Evolutionary conservation across 345 rosid species (phyloP).

Genomic region (Hibiscus mutabilis): DNA sequence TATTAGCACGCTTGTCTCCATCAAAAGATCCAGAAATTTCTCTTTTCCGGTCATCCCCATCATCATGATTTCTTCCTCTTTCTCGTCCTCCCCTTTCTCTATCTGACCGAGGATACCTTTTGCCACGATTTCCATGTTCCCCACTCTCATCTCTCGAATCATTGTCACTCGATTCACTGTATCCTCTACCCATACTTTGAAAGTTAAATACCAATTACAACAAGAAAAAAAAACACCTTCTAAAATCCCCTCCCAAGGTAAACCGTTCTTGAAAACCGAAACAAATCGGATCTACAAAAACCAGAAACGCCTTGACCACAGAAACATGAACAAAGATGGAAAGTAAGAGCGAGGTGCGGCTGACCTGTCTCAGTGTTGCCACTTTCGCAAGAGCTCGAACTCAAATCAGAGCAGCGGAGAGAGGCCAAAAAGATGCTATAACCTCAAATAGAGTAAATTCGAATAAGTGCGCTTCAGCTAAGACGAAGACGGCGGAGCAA

Average conservation of each 20-base stretch:
- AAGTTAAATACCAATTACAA: background rate
- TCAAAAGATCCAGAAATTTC: background rate
- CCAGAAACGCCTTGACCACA: background rate
- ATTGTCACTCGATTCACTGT: background rate
- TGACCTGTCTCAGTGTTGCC: background rate
- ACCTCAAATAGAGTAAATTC: background rate
- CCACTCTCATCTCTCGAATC: background rate
- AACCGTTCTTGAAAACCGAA: background rate
- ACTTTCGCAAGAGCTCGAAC: background rate
- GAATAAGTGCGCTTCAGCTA: too few species aligned
- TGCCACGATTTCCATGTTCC: background rate
- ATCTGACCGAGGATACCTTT: background rate
- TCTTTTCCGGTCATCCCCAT: background rate
- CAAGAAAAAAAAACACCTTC: background rate
- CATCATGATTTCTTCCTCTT: conserved; percentile 27
- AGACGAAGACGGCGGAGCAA: too few species aligned
- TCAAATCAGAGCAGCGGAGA: background rate
- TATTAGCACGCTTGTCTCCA: background rate
- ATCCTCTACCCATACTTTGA: background rate
- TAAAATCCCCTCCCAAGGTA: background rate
- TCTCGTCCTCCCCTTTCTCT: background rate
- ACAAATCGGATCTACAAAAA: background rate
- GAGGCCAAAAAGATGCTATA: background rate
- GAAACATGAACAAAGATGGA: background rate
- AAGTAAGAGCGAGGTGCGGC: background rate